Conservation (phyloP, 169 alveolate species). For the Blepharisma undulans region DNA sequence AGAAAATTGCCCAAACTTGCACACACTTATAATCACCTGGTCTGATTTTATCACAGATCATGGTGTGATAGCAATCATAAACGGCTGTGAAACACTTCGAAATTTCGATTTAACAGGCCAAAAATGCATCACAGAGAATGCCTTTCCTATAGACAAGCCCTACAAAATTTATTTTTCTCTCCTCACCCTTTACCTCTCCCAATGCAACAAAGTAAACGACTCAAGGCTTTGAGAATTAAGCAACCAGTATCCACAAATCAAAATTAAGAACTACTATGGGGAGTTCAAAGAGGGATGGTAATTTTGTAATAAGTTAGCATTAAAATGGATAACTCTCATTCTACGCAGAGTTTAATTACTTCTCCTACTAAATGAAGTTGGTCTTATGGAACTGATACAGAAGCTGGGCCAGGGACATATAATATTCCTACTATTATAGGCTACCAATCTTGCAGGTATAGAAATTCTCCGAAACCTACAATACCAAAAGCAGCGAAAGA, state of each 20-base stretch:
- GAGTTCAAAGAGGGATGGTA: conserved; percentile 28
- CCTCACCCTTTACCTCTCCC: background rate
- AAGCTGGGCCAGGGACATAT: background rate
- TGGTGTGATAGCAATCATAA: background rate
- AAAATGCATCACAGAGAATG: background rate
- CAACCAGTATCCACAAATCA: background rate
- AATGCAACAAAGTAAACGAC: conserved; percentile 20
- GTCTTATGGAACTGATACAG: background rate
- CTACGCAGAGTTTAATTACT: background rate
- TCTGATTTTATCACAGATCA: background rate
- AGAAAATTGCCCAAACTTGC: background rate
- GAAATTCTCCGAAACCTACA: background rate
- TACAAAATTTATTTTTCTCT: background rate
- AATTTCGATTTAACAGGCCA: conserved; percentile 17
- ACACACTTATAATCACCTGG: background rate
- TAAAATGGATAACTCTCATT: background rate
- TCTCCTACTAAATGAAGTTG: background rate
- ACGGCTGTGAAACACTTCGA: background rate
- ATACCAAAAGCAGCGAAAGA: background rate
- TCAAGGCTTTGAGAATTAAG: background rate
- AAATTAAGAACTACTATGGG: conserved; percentile 37
- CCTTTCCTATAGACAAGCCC: conserved; percentile 4
- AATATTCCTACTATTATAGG: background rate
- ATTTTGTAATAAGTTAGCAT: background rate
- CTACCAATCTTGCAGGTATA: background rate